Percentiles rank a stretch among this genome's conserved stretches.
Conservation (phyloP, 2,329 filamentous ascomycete genomes). For the Exophiala sp. region DNA sequence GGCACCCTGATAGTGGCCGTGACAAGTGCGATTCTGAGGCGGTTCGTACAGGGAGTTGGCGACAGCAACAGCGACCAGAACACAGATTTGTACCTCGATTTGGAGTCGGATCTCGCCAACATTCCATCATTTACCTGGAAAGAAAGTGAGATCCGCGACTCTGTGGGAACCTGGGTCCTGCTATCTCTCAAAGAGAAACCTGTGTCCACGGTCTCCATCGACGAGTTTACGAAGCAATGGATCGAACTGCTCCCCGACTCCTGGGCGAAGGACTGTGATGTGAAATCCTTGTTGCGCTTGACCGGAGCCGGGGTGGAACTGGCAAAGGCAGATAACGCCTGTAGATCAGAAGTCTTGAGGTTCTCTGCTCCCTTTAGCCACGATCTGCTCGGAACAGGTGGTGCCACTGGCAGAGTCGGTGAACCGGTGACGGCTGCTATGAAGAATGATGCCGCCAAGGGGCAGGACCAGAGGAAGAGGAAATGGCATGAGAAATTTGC, state of each 20-base stretch:
- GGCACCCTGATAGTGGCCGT: slow-evolving; percentile 5
- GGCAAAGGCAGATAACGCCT: background rate
- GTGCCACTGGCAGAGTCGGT: background rate
- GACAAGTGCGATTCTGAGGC: slow-evolving; percentile 14
- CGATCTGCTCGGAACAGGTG: too few relatives aligned
- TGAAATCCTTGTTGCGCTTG: slow-evolving; percentile 6
- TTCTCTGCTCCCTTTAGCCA: slow-evolving; percentile 2
- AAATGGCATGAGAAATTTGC: slow-evolving; percentile 31
- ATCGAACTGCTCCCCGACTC: slow-evolving; percentile 17
- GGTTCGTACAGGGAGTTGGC: background rate
- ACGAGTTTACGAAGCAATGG: slow-evolving; percentile 18
- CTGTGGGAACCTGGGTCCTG: slow-evolving; percentile 15
- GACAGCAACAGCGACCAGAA: background rate
- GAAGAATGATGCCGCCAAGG: background rate
- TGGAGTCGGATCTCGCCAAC: background rate
- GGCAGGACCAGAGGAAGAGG: slow-evolving; percentile 20
- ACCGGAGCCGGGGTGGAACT: slow-evolving; percentile 2
- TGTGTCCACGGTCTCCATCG: background rate
- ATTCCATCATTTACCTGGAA: background rate
- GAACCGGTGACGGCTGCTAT: background rate
- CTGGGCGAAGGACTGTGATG: slow-evolving; percentile 20
- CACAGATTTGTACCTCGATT: background rate
- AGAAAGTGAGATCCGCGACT: background rate
- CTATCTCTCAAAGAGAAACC: background rate
- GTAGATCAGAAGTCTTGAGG: slow-evolving; percentile 7